A percentile compares a stretch with the other conserved stretches of the same genome.
phyloP scores from a whole-genome alignment of 2,329 filamentous ascomycete species.

The Calonectria henricotiae region DNA sequence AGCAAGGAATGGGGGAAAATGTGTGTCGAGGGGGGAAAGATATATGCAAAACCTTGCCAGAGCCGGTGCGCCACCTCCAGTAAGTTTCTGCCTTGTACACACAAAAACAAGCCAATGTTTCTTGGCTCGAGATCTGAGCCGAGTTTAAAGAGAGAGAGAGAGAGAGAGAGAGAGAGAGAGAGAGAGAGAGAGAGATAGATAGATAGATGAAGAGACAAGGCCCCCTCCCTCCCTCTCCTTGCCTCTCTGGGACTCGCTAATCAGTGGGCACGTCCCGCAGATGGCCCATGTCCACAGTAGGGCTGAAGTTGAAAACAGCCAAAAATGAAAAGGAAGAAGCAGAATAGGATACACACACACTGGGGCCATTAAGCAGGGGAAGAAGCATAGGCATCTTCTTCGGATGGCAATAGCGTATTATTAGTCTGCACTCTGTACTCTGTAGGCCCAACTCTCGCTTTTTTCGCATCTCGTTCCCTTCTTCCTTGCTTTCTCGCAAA shows the following conservation, averaged over 20 bases:
- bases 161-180: neutral
- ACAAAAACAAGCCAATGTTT: neutral
- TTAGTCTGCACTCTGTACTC: too few relatives aligned
- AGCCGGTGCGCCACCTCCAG: neutral
- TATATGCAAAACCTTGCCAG: neutral
- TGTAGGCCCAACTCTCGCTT: neutral
- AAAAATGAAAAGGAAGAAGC: neutral
- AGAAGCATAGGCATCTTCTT: neutral
- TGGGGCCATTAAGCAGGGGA: neutral
- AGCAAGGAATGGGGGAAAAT: neutral
- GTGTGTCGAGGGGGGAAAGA: too few relatives aligned
- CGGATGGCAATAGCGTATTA: neutral
- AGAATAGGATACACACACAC: neutral
- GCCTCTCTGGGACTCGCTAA: neutral
- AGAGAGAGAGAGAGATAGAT: too few relatives aligned
- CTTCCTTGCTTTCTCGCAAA: neutral
- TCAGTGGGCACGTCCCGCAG: slow-evolving; percentile 18
- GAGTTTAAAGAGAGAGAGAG: neutral
- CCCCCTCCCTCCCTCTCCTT: neutral
- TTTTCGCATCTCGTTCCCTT: neutral
- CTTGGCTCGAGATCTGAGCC: neutral
- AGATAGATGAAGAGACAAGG: neutral
- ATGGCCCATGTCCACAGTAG: slow-evolving; percentile 8
- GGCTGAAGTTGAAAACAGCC: slow-evolving; percentile 15
- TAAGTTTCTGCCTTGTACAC: neutral